Percentiles rank a stretch among this genome's conserved stretches.
Evolutionary conservation across 2,329 filamentous ascomycete species (phyloP).

Genomic region (Trichoderma polysporum): DNA sequence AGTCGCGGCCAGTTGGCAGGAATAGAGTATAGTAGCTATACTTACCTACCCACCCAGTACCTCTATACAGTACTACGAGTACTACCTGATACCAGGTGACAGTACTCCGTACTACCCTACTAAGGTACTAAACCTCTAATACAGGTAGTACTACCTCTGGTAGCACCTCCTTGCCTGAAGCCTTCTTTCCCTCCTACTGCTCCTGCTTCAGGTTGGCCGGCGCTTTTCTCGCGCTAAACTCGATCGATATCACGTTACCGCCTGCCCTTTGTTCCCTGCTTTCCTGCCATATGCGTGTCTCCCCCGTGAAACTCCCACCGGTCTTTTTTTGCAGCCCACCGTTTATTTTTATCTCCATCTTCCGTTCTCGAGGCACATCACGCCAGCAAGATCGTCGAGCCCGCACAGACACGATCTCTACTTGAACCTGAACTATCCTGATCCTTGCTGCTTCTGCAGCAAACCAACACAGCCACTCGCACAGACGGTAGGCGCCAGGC

Average conservation of each 20-base stretch:
- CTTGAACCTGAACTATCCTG: not conserved
- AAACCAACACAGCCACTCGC: not conserved
- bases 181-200: not conserved
- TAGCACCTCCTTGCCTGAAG: too few species aligned
- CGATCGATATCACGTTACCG: not conserved
- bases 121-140: not conserved
- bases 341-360: not conserved
- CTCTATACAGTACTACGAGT: too few species aligned
- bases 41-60: too few species aligned
- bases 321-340: not conserved
- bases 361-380: not conserved
- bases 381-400: not conserved
- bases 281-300: not conserved
- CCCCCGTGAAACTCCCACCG: not conserved
- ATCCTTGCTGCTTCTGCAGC: not conserved
- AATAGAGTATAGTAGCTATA: too few species aligned
- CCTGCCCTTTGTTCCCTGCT: not conserved
- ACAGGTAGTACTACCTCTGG: not conserved
- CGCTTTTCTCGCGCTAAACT: conserved; percentile 1
- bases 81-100: too few species aligned
- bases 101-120: too few species aligned
- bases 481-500: not conserved
- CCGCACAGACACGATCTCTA: not conserved
- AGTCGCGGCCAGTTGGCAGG: not conserved
- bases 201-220: conserved; percentile 19